A percentile compares a stretch with the other conserved stretches of the same genome.
Evolutionary conservation across 805 yeast species (phyloP).

Genomic region (Candida chauliodis): DNA sequence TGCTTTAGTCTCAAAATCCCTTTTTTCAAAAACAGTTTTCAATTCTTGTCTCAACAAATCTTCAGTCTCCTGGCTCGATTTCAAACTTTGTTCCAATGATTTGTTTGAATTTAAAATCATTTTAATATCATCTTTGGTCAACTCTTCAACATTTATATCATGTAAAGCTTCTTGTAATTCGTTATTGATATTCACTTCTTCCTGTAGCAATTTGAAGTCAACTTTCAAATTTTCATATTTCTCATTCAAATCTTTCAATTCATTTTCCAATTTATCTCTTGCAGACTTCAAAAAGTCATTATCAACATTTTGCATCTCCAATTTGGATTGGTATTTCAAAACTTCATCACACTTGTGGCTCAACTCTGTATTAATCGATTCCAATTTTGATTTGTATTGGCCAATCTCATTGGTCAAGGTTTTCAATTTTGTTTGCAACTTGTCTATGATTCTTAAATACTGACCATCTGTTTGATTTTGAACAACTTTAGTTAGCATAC

Average conservation of each 20-base stretch:
- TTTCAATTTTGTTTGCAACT: conserved; percentile 46
- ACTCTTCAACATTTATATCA: conserved; percentile 12
- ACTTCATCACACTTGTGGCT: conserved; percentile 1
- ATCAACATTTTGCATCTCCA: conserved; percentile 40
- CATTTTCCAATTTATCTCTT: conserved; percentile 24
- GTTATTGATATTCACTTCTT: conserved; percentile 34
- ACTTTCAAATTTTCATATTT: conserved; percentile 27
- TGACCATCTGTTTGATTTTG: not conserved
- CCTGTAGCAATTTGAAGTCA: conserved; percentile 30
- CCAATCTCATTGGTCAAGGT: conserved; percentile 23
- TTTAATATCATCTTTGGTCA: conserved; percentile 16
- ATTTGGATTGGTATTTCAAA: conserved; percentile 15
- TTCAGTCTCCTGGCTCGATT: conserved; percentile 24
- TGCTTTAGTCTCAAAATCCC: conserved; percentile 16
- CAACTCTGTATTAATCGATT: conserved; percentile 14
- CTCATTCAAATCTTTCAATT: conserved; percentile 20
- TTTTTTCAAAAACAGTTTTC: conserved; percentile 4
- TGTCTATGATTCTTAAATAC: conserved; percentile 19
- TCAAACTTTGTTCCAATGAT: conserved; percentile 37
- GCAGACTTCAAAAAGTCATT: conserved; percentile 38
- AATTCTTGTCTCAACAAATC: conserved; percentile 19
- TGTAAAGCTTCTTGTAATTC: conserved; percentile 33
- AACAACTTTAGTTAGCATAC: conserved; percentile 1
- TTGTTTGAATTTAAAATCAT: conserved; percentile 29
- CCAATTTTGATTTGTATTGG: conserved; percentile 17